Evolutionary conservation across 768 basidiomycete genomes (phyloP), one percentile per base, ranked within the genome.

Genomic region (Hypsizygus marmoreus): DNA sequence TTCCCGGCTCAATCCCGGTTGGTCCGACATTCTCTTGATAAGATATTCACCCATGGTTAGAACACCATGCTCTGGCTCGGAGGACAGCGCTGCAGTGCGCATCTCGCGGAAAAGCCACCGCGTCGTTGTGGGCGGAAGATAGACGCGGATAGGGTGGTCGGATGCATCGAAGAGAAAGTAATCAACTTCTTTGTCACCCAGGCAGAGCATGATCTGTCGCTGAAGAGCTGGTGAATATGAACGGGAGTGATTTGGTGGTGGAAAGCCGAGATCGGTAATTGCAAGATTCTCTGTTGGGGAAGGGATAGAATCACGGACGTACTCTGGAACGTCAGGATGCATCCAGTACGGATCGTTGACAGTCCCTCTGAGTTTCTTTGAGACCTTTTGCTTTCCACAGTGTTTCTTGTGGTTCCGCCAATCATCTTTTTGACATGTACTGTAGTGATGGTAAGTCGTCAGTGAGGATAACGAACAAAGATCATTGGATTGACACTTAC

Each of bases 291-390:
- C 47, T 19, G 28, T 19, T 6, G 7, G 17, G 4, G 26, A 12
- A 26, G 30, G 19, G 10, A 31, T 22, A 12, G 40, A 3, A 10
- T 32, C 11, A 11, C 40, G 23, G 23, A 51, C 14, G 22, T 49
- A 26, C 1, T 43, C 39, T 8, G 50, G 25, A 12, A 53, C 25
- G 16, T 38, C 38, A 12, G 42, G 23, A 31, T 37, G 39, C 26
- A 16, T 28, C 56, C 54, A 59, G 26, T 36, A 34, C 4, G 11
- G 38, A 43, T 59, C 56, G n/a, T 45, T 40, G n/a, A 36, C 50
- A n/a, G 58, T 57, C 14, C 56, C 58, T 2, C 17, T 44, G 20
- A 59, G 56, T 40, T 43, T 36, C 38, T 57, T 59, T n/a, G 56
- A 40, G 1, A 55, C 40, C 17, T 45, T 43, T 22, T 53, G 33